Evolutionary conservation across 768 basidiomycete species (phyloP), one percentile per base, ranked within the genome.

Genomic region (Kwoniella heveanensis): DNA sequence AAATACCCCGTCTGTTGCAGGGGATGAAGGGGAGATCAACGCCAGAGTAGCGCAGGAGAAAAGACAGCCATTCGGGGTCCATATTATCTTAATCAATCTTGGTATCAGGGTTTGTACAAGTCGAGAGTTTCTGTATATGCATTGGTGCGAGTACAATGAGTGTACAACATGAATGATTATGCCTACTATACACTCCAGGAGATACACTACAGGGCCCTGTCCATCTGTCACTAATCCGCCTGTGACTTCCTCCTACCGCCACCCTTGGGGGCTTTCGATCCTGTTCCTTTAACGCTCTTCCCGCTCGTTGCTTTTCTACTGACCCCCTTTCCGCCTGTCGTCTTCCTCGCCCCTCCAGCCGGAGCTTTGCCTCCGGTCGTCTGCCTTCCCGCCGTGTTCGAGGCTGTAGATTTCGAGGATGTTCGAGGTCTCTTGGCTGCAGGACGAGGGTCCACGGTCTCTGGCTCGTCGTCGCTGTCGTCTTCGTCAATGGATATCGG

Each of bases 401-500:
- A 32, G 13, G 62, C 52, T 7, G 64, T 68, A 2, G 71, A 65
- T 37, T 70, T 75, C 8, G 68, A 50, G 1, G 54, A 57, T 0
- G 64, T 70, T 29, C 68, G 57, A 46, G 64, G 67, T 30, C 60
- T 21, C 49, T 74, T 74, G 3, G 60, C 22, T n/a, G 68, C 27
- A 15, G 63, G 60, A 19, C 54, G 65, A 26, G 54, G 62, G 5
- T 60, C 59, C 12, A 65, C 58, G 9, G 55, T 55, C 29, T 69
- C 65, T 22, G 60, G 62, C n/a, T 65, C 67, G 22, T 51, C 57
- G 29, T 54, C 55, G 25, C 68, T 70, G 32, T 39, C 54, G 27
- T 64, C 69, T n/a, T 77, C 68, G 44, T 70, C 73, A n/a, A 70
- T 61, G 8, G 60, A 39, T 13, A 71, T 75, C 4, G 68, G 66